Percentiles rank a stretch among this genome's conserved stretches.
Conservation (phyloP, 208 protist genomes). For the Strigomonas culicis region DNA sequence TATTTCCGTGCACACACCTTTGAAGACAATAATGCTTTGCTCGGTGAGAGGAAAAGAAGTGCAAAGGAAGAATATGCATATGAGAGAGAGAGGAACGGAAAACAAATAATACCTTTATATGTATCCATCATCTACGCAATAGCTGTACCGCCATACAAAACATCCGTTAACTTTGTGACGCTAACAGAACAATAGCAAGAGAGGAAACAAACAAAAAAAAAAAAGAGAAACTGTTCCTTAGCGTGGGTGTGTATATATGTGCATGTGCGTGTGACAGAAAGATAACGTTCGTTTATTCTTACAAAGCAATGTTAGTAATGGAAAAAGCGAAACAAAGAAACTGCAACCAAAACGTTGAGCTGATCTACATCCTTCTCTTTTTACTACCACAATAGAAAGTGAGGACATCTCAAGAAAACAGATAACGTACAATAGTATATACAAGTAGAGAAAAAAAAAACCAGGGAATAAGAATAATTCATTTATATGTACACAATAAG, state of each 20-base stretch:
- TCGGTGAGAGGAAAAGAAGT: too few species aligned
- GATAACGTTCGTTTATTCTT: too few species aligned
- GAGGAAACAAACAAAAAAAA: slow-evolving; percentile 10
- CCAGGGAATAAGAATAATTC: neutral
- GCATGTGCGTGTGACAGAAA: too few species aligned
- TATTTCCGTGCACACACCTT: too few species aligned
- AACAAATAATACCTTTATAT: neutral
- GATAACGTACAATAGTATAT: neutral
- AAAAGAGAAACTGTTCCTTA: neutral
- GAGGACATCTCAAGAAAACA: neutral
- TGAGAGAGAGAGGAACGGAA: slow-evolving; percentile 7
- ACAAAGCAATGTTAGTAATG: too few species aligned
- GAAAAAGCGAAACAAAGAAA: neutral
- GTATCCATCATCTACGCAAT: too few species aligned
- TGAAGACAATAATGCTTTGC: too few species aligned
- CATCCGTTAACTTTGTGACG: too few species aligned
- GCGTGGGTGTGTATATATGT: neutral
- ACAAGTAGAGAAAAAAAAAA: neutral
- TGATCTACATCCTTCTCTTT: too few species aligned
- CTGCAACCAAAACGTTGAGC: neutral
- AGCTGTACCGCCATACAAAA: too few species aligned
- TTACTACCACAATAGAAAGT: neutral
- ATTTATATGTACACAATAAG: neutral
- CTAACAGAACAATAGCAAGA: neutral
- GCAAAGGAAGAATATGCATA: slow-evolving; percentile 5